Percentiles rank a stretch among this genome's conserved stretches.
Conservation (phyloP, 2,329 filamentous ascomycete genomes). For the Colletotrichum echinochloae region DNA sequence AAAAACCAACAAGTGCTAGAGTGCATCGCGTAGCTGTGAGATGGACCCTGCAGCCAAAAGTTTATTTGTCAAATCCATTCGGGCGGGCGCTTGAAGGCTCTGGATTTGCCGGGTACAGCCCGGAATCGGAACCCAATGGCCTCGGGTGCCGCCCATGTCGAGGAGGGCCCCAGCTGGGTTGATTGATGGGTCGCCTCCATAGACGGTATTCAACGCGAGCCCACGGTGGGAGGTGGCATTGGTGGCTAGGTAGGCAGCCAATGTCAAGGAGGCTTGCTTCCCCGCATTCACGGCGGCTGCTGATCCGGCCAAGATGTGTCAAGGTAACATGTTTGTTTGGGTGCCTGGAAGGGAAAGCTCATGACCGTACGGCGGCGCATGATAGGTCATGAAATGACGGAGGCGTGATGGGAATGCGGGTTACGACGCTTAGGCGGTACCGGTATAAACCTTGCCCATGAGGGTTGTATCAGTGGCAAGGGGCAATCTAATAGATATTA, state of each 20-base stretch:
- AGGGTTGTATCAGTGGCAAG: constrained; percentile 12
- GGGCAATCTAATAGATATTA: background rate
- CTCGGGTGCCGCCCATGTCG: background rate
- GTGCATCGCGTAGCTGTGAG: constrained; percentile 20
- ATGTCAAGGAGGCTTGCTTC: constrained; percentile 19
- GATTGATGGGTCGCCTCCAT: background rate
- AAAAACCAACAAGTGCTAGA: background rate
- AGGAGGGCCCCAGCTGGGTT: constrained; percentile 14
- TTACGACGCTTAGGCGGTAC: constrained; percentile 14
- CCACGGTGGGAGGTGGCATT: constrained; percentile 8
- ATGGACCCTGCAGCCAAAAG: constrained; percentile 40
- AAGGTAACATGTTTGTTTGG: constrained; percentile 17
- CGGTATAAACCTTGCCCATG: background rate
- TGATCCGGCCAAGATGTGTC: constrained; percentile 1
- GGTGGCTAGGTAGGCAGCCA: constrained; percentile 15
- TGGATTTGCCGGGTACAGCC: constrained; percentile 9
- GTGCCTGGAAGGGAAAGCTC: background rate
- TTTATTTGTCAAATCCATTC: constrained; percentile 33
- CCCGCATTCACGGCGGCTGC: constrained; percentile 24
- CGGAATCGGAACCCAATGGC: background rate
- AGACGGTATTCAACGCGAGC: background rate
- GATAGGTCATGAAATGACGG: background rate
- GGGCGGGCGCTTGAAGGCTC: constrained; percentile 24
- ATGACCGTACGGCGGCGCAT: too few species aligned
- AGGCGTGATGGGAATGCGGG: constrained; percentile 20